These are phyloP conservation scores for Colletotrichum shisoi DNA, from an alignment of 2,329 filamentous ascomycete species.

Conservation along the genomic window DNA sequence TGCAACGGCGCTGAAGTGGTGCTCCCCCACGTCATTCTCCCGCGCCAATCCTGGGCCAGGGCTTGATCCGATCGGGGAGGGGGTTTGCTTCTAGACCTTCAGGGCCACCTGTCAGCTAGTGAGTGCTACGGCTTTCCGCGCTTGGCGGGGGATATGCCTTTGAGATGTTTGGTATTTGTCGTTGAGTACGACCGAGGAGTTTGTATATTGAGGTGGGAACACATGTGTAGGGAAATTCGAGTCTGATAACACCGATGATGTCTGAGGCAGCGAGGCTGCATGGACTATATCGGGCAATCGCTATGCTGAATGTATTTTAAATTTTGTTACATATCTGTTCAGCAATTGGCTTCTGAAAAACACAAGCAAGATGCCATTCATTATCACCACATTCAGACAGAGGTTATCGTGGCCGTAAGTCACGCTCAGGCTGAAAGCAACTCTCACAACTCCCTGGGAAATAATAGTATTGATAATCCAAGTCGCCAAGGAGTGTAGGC, in stretches of 20 bases:
- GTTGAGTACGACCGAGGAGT: background rate
- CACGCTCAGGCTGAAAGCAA: background rate
- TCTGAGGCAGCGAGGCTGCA: background rate
- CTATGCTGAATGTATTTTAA: no score
- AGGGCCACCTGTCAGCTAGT: background rate
- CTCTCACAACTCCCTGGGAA: background rate
- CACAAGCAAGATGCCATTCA: no score
- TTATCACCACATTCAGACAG: background rate
- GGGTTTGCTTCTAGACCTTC: conserved; percentile 1
- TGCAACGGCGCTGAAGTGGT: conserved; percentile 20
- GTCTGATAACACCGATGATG: no score
- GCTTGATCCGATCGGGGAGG: conserved; percentile 9
- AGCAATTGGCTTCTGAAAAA: no score
- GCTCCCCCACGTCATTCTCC: conserved; percentile 34
- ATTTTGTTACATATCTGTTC: no score
- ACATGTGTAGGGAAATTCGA: background rate
- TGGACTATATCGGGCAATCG: background rate
- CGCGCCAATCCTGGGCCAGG: conserved; percentile 33
- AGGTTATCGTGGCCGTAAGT: background rate
- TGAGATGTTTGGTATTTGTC: background rate
- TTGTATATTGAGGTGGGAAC: no score
- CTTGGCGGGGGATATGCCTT: no score
- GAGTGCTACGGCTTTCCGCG: background rate
- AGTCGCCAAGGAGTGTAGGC: background rate
- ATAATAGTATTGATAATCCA: background rate